phyloP scores from a whole-genome alignment of 1,284 basidiomycete genomes.

The Ceratorhiza oryzae-sativae region DNA sequence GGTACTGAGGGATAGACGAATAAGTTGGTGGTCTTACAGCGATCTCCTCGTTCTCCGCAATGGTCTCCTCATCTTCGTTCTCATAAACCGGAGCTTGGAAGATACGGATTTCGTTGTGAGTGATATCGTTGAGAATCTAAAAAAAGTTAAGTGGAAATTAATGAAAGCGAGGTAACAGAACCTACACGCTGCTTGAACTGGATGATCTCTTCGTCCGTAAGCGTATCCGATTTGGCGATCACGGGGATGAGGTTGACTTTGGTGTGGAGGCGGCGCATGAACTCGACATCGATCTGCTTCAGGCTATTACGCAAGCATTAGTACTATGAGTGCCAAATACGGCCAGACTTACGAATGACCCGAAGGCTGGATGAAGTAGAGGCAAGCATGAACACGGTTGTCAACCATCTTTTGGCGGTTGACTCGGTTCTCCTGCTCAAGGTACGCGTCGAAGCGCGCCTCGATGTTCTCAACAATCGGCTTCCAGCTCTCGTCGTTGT shows the following conservation, averaged over 20 bases:
- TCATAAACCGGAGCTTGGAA: slow-evolving; percentile 96
- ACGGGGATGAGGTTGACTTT: slow-evolving; percentile 97
- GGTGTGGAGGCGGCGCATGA: slow-evolving; percentile 94
- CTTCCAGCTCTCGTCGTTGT: slow-evolving; percentile 98
- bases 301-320: slow-evolving; percentile 59
- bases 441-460: slow-evolving; percentile 92
- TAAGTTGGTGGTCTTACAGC: slow-evolving; percentile 54
- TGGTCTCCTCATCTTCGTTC: slow-evolving; percentile 95
- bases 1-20: too few species aligned
- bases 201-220: slow-evolving; percentile 93
- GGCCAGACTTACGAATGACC: slow-evolving; percentile 85
- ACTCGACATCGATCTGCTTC: slow-evolving; percentile 96
- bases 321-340: background rate
- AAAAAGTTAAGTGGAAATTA: background rate
- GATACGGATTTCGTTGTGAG: slow-evolving; percentile 92
- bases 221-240: slow-evolving; percentile 94
- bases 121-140: slow-evolving; percentile 89
- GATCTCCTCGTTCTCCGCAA: slow-evolving; percentile 95
- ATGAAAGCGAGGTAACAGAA: background rate
- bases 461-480: slow-evolving; percentile 98
- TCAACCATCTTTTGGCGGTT: slow-evolving; percentile 87
- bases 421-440: slow-evolving; percentile 97
- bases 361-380: slow-evolving; percentile 98
- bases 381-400: slow-evolving; percentile 91
- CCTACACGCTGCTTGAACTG: slow-evolving; percentile 90